phyloP scores from a whole-genome alignment of 1,284 basidiomycete genomes.

The Phenoliferia sp. region DNA sequence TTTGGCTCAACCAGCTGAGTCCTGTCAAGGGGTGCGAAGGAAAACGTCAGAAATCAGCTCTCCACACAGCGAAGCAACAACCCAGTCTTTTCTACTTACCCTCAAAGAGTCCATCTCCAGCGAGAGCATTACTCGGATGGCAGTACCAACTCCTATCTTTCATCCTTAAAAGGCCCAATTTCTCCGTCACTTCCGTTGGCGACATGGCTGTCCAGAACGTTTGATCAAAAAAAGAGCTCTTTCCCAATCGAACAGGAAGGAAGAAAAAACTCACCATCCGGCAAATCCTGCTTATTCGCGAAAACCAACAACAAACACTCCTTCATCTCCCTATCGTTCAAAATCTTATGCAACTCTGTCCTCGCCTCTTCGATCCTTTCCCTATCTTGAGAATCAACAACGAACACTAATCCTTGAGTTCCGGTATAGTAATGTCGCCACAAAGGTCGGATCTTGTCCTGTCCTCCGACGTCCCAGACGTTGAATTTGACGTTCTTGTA shows the following conservation, averaged over 20 bases:
- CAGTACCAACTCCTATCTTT: slow-evolving; percentile 92
- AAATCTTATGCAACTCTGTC: slow-evolving; percentile 91
- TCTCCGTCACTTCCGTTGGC: slow-evolving; percentile 90
- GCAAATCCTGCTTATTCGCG: slow-evolving; percentile 99
- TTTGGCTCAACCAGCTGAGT: slow-evolving; percentile 76
- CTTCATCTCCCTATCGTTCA: slow-evolving; percentile 97
- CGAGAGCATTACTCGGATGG: slow-evolving; percentile 36
- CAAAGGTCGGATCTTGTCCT: slow-evolving; percentile 48
- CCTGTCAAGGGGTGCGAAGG: neutral
- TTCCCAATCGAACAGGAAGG: neutral
- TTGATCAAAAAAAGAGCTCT: neutral
- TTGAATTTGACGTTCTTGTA: slow-evolving; percentile 47
- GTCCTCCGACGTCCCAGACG: slow-evolving; percentile 45
- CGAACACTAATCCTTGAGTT: slow-evolving; percentile 58
- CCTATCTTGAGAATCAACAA: slow-evolving; percentile 70
- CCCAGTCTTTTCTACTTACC: no score
- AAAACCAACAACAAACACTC: slow-evolving; percentile 95
- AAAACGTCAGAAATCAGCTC: neutral
- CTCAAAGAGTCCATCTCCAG: slow-evolving; percentile 87
- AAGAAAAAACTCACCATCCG: slow-evolving; percentile 71
- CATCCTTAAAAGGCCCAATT: slow-evolving; percentile 91
- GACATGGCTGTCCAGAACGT: neutral
- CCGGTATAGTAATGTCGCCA: slow-evolving; percentile 93
- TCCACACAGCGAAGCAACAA: neutral
- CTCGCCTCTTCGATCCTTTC: slow-evolving; percentile 95